Evolutionary conservation across 768 basidiomycete genomes (phyloP), one percentile per base, ranked within the genome.

Genomic region (Cytidiella melzeri): DNA sequence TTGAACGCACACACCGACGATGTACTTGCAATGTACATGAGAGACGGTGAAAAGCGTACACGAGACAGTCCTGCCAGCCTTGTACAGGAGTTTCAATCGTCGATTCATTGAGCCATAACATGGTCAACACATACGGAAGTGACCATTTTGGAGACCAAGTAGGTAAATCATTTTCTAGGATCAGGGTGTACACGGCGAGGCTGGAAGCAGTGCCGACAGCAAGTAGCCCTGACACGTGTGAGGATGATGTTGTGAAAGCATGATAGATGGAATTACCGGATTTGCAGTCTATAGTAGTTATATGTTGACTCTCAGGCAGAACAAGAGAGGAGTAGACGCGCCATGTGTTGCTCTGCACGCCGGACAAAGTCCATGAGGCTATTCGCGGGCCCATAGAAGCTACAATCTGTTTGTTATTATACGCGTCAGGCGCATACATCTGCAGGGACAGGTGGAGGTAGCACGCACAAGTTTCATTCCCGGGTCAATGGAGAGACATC

Each of bases 61-160:
- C 79, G 65, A 38, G 74, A 70, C 5, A 80, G 76, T 12, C 75
- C 66, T 36, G 71, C 61, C 18, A 75, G 71, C 45, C 83, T 82
- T 59, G 44, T 45, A 20, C 23, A 55, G 27, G 19, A 12, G 10
- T 4, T 21, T 4, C 4, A 46, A 30, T 21, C 5, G 3, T 34
- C 19, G 9, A n/a, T 44, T 37, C 47, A 27, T 48, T 12, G 41
- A 21, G 30, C 38, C 21, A 23, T 40, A 19, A 61, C 4, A 21
- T 24, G 48, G 15, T 34, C 24, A n/a, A n/a, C 24, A 27, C 75
- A 45, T 71, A 90, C 89, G 69, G 58, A 45, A 72, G 66, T 18
- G 72, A 72, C 90, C 90, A 92, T 68, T 90, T 90, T 62, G 73
- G 72, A 12, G 81, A 83, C 90, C 90, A 92, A 0, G 82, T 87